Evolutionary conservation across 2,329 filamentous ascomycete species (phyloP), one percentile per base, ranked within the genome.

Genomic region (Podosphaera xanthii): DNA sequence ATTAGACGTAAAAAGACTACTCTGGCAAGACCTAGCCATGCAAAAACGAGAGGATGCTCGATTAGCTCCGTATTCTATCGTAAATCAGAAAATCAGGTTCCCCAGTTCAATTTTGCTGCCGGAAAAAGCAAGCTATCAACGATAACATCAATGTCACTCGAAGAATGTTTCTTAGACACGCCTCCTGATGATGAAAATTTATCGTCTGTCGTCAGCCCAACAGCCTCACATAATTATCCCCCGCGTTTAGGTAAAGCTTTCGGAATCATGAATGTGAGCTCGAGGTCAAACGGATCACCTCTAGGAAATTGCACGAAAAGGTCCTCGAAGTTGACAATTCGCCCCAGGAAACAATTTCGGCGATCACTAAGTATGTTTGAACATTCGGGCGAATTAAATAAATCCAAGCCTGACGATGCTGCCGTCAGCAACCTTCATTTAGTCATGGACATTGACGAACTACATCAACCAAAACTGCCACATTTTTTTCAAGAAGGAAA

Each of bases 351-450:
- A 69, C 87, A 92, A 70, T 91, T 91, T 68, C 83, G 92, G 61
- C 83, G 92, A 64, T 94, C 91, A 33, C 74, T 96, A 68, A 97
- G 92, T 77, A 98, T 98, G 92, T 98, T 94, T 72, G 91, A 97
- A 73, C 82, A 86, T 69, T 86, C 90, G 2, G 86, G 81, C 64
- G 92, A 97, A 69, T 77, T 96, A 59, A 86, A 94, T 74, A 88
- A 87, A 72, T 76, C 83, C 59, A 88, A 89, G 70, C 75, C 84
- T 63, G 79, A 81, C 53, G 78, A 79, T 9, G 70, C 73, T 65
- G 68, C 77, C 60, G 75, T 78, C 61, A 77, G 75, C 65, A 73
- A 74, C 61, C 74, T 91, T 62, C 79, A 87, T 65, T 83, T 86
- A 49, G 84, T 91, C 60, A 87, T 86, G 79, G 89, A 94, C 69